These are phyloP conservation scores for Penicillium bialowiezense DNA, from an alignment of 495 filamentous ascomycete species.

Conservation along the genomic window DNA sequence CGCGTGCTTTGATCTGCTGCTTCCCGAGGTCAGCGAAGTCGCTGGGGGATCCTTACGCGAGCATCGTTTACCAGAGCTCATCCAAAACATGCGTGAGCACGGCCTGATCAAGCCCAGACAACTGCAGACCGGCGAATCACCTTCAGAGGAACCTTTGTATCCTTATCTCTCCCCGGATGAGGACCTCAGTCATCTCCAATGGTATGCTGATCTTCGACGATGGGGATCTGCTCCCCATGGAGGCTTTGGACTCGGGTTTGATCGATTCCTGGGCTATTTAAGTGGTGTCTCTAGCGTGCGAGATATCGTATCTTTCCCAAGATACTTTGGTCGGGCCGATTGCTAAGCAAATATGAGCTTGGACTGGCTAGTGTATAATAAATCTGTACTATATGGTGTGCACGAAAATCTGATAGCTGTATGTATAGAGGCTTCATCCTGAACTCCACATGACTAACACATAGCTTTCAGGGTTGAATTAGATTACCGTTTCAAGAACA, in stretches of 20 bases:
- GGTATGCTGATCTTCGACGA: conserved; percentile 92
- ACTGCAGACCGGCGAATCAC: conserved; percentile 2
- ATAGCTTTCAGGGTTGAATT: no score
- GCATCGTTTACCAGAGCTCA: conserved; percentile 68
- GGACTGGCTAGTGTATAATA: conserved; percentile 13
- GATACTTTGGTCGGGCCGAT: conserved; percentile 88
- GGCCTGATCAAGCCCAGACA: conserved; percentile 45
- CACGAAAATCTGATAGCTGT: neutral
- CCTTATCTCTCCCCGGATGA: conserved; percentile 41
- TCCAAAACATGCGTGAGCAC: conserved; percentile 67
- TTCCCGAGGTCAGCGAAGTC: conserved; percentile 86
- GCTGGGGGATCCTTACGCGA: conserved; percentile 93
- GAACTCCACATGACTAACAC: no score
- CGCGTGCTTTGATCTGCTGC: conserved; percentile 91
- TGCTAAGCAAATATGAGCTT: conserved; percentile 49
- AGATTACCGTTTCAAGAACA: no score
- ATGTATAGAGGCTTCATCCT: no score
- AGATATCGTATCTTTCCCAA: conserved; percentile 84
- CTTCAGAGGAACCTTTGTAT: conserved; percentile 25
- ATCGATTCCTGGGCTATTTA: conserved; percentile 84
- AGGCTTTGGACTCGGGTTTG: conserved; percentile 92
- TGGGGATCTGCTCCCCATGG: conserved; percentile 96
- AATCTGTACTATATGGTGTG: conserved; percentile 17
- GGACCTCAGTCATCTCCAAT: conserved; percentile 61
- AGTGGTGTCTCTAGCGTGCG: conserved; percentile 79